A percentile compares a stretch with the other conserved stretches of the same genome.
These are phyloP conservation scores for Vigna angularis DNA, from an alignment of 306 rosid genomes.

Conservation along the genomic window DNA sequence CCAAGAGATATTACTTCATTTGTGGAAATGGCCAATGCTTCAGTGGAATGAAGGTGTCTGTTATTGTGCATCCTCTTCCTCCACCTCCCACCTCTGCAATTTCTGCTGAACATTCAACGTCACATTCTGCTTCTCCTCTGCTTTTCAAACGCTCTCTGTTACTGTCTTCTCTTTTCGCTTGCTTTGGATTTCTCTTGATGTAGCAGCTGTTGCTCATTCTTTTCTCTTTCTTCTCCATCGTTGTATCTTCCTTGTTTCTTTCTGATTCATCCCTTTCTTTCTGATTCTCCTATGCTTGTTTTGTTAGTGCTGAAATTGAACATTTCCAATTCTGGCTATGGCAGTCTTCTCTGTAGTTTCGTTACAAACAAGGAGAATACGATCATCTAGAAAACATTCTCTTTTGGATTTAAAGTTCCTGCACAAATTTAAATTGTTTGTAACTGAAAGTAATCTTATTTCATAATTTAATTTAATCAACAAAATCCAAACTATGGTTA, in stretches of 20 bases:
- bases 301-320: neutral
- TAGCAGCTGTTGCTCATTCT: neutral
- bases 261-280: neutral
- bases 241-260: neutral
- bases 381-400: too few relatives aligned
- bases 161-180: neutral
- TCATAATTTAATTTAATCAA: too few relatives aligned
- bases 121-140: slow-evolving; percentile 39
- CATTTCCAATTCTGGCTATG: too few relatives aligned
- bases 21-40: slow-evolving; percentile 89
- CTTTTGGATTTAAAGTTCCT: too few relatives aligned
- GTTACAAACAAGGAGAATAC: too few relatives aligned
- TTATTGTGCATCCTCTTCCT: slow-evolving; percentile 74
- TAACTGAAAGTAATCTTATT: too few relatives aligned
- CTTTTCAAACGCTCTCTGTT: neutral
- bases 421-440: too few relatives aligned
- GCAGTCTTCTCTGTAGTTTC: too few relatives aligned
- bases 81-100: slow-evolving; percentile 50
- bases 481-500: too few relatives aligned
- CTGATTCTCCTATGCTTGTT: neutral
- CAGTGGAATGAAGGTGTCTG: slow-evolving; percentile 84
- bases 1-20: slow-evolving; percentile 80
- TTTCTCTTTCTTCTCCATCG: neutral
- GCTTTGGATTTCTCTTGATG: neutral
- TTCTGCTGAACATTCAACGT: slow-evolving; percentile 29